Evolutionary conservation across 2,329 filamentous ascomycete genomes (phyloP), one percentile per base, ranked within the genome.

Genomic region (Rutstroemia sp.): DNA sequence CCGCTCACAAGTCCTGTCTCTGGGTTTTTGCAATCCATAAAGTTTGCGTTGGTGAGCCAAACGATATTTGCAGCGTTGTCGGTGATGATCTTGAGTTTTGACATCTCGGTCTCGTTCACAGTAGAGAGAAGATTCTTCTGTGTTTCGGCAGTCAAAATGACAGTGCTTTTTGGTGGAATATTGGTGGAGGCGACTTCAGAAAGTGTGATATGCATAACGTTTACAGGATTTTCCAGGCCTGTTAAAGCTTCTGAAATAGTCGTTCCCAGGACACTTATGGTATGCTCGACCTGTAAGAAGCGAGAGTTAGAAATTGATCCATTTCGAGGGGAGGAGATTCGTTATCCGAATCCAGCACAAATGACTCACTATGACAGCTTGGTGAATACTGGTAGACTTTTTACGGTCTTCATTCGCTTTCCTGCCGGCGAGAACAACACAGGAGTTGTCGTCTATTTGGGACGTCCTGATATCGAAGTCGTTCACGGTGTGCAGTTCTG

Each of bases 1-100:
- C 57, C 54, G 51, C 21, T 48, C 4, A 47, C 14, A 2, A 59
- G 9, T 5, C 25, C 19, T 21, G 38, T 23, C 8, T 50, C 41
- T 14, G 57, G 57, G 9, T 45, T 27, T 14, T 9, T 16, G 12
- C 30, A 46, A 14, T 59, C 14, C 3, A 57, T 25, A 10, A 50
- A 8, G 9, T 48, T 37, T 27, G 41, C 50, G 19, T 27, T 42
- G 10, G 52, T 58, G 23, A 58, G 6, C 57, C 51, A 58, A 2
- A 58, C 14, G 10, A 58, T 16, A 25, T 49, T 30, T 9, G 37
- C 14, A 23, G 46, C 45, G 5, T 17, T 51, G 30, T 58, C 46
- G 14, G 51, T 54, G 12, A 54, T 38, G 25, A 46, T 27, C 17
- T 44, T 44, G 16, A 44, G 41, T 16, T n/a, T 19, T 19, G 14